phyloP scores from a whole-genome alignment of 2,329 filamentous ascomycete species.

The Alternaria alternata region DNA sequence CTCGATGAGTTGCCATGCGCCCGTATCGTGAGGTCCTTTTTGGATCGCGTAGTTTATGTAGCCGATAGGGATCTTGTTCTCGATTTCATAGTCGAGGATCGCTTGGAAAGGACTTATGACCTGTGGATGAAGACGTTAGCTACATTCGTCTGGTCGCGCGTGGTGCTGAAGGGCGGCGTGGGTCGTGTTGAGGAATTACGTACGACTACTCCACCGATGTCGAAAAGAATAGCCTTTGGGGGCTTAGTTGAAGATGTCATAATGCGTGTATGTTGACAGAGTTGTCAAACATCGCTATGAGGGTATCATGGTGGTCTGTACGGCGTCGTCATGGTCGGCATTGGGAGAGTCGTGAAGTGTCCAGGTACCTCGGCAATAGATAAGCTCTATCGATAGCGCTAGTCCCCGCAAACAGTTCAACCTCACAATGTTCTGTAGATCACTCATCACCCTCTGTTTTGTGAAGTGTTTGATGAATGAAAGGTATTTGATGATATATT shows the following conservation, averaged over 20 bases:
- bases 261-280: neutral
- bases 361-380: constrained; percentile 36
- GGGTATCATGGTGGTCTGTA: constrained; percentile 29
- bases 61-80: constrained; percentile 78
- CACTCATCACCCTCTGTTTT: neutral
- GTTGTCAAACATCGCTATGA: constrained; percentile 6
- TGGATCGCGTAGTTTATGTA: constrained; percentile 94
- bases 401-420: constrained; percentile 2
- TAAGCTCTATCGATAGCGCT: constrained; percentile 26
- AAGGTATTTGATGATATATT: neutral
- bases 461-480: neutral
- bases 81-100: constrained; percentile 87
- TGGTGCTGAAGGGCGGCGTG: neutral
- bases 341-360: constrained; percentile 18
- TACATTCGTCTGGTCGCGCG: neutral
- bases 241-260: constrained; percentile 22
- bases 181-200: constrained; percentile 52
- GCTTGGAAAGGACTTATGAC: constrained; percentile 91
- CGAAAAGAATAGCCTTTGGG: constrained; percentile 70
- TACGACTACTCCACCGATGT: constrained; percentile 97
- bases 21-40: constrained; percentile 72
- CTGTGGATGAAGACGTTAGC: constrained; percentile 55
- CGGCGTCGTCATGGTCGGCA: constrained; percentile 20
- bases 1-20: constrained; percentile 89
- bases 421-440: neutral